Evolutionary conservation across 306 rosid genomes (phyloP).

Genomic region (Prunus mira): DNA sequence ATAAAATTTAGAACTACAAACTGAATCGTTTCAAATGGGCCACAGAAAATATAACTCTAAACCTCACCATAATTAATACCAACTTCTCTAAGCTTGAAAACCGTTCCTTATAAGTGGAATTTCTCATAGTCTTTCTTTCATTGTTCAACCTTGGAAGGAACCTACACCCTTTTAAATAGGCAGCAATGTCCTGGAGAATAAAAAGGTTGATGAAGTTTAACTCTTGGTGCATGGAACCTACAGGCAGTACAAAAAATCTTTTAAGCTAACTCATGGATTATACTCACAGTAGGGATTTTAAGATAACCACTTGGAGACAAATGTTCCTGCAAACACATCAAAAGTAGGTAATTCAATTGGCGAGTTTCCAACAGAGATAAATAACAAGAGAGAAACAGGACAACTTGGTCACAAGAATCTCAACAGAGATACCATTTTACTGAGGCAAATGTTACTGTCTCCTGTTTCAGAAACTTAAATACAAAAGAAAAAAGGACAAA

Average conservation of each 20-base stretch:
- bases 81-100: slow-evolving; percentile 72
- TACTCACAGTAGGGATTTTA: slow-evolving; percentile 79
- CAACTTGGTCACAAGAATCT: not conserved
- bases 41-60: slow-evolving; percentile 8
- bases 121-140: slow-evolving; percentile 46
- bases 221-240: not conserved
- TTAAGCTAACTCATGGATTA: not conserved
- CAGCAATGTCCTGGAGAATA: slow-evolving; percentile 49
- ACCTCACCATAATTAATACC: slow-evolving; percentile 80
- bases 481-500: not conserved
- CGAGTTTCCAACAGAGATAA: slow-evolving; percentile 1
- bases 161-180: slow-evolving; percentile 56
- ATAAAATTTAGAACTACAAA: not conserved
- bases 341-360: not conserved
- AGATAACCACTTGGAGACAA: slow-evolving; percentile 81
- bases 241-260: not conserved
- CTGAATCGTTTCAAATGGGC: not conserved
- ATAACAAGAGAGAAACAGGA: not conserved
- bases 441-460: not conserved
- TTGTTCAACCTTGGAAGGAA: slow-evolving; percentile 86
- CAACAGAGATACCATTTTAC: not conserved
- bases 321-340: slow-evolving; percentile 49
- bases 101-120: slow-evolving; percentile 60
- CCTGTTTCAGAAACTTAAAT: slow-evolving; percentile 9
- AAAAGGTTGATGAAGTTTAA: not conserved